Evolutionary conservation across 805 yeast genomes (phyloP).

Genomic region (Myxozyma kluyveri): DNA sequence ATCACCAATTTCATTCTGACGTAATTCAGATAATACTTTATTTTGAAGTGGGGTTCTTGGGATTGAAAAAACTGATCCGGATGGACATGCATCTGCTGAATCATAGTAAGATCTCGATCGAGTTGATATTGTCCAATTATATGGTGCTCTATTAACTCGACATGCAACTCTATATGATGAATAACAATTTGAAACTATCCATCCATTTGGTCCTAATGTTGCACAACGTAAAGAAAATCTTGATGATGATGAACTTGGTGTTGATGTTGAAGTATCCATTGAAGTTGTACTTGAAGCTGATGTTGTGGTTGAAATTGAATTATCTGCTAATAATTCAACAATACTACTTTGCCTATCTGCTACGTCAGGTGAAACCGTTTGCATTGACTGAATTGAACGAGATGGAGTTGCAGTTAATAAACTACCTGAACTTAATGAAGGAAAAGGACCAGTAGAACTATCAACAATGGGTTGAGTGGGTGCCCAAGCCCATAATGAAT

Average conservation of each 20-base stretch:
- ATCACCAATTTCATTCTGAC: slow-evolving; percentile 1
- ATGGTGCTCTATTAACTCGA: slow-evolving; percentile 42
- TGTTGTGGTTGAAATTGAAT: background rate
- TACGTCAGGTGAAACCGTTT: too few species aligned
- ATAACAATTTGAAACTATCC: slow-evolving; percentile 70
- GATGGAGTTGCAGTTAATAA: background rate
- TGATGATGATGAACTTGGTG: slow-evolving; percentile 1
- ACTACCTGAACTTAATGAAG: background rate
- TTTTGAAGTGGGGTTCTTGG: slow-evolving; percentile 29
- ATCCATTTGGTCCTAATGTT: slow-evolving; percentile 45
- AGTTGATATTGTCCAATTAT: slow-evolving; percentile 35
- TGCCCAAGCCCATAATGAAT: slow-evolving; percentile 74
- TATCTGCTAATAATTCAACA: background rate
- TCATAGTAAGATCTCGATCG: slow-evolving; percentile 41
- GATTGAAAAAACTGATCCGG: slow-evolving; percentile 19
- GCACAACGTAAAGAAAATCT: slow-evolving; percentile 45
- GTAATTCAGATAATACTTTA: slow-evolving; percentile 14
- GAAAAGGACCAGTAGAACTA: background rate
- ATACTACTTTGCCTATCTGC: too few species aligned
- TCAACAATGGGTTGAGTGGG: slow-evolving; percentile 49
- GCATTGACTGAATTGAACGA: too few species aligned
- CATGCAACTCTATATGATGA: slow-evolving; percentile 55
- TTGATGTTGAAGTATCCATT: slow-evolving; percentile 6
- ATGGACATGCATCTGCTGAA: slow-evolving; percentile 15
- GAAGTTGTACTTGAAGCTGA: background rate